phyloP scores from a whole-genome alignment of 164 flowering plant genomes.

The Vitis riparia region DNA sequence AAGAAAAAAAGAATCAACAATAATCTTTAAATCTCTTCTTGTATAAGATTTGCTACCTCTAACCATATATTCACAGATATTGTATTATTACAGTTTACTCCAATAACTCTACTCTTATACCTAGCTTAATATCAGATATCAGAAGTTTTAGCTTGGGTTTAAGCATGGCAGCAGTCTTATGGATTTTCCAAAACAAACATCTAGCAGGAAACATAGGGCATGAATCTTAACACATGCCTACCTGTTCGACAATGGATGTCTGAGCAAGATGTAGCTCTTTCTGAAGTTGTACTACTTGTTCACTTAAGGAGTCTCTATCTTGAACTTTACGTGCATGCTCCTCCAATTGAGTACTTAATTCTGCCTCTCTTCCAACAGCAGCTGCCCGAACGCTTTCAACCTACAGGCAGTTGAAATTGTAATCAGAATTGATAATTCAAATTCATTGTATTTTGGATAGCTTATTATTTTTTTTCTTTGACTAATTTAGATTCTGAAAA shows the following conservation, averaged over 20 bases:
- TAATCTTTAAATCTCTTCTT: too few relatives aligned
- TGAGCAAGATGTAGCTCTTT: constrained; percentile 51
- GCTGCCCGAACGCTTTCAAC: constrained; percentile 37
- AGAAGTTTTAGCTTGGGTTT: too few relatives aligned
- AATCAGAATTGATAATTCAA: neutral
- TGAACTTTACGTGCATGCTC: constrained; percentile 35
- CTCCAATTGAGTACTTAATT: constrained; percentile 37
- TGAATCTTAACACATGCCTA: constrained; percentile 9
- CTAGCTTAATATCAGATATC: too few relatives aligned
- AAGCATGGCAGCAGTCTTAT: too few relatives aligned
- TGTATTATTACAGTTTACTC: too few relatives aligned
- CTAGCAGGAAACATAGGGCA: too few relatives aligned
- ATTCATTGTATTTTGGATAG: neutral
- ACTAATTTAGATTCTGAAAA: neutral
- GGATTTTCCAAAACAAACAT: too few relatives aligned
- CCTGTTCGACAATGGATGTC: constrained; percentile 46
- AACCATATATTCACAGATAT: too few relatives aligned
- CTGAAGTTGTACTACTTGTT: constrained; percentile 46
- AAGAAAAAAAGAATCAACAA: too few relatives aligned
- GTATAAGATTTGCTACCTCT: too few relatives aligned
- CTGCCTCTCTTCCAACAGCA: constrained; percentile 46
- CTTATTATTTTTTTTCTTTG: neutral
- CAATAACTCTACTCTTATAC: too few relatives aligned
- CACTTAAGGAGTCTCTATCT: constrained; percentile 35
- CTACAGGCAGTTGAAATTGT: constrained; percentile 22